Evolutionary conservation across 768 basidiomycete genomes (phyloP).

Genomic region (Xanthoconium purpureum): DNA sequence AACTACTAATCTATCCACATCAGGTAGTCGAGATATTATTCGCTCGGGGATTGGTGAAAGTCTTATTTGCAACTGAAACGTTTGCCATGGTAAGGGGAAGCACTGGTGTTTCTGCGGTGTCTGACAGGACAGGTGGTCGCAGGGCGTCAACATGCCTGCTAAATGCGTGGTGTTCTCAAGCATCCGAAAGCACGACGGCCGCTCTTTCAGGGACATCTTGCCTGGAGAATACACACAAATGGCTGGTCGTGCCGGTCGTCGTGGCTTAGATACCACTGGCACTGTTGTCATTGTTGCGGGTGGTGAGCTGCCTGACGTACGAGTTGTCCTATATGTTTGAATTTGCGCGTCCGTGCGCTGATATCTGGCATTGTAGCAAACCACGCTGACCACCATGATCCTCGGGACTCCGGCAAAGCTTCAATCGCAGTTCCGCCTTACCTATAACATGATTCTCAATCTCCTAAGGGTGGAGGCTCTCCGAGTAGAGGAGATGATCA

Average conservation of each 20-base stretch:
- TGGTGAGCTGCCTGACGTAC: conserved; percentile 84
- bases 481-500: conserved; percentile 98
- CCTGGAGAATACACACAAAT: conserved; percentile 98
- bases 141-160: conserved; percentile 99
- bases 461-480: conserved; percentile 93
- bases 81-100: conserved; percentile 83
- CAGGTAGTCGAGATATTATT: conserved; percentile 96
- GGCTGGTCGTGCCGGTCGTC: conserved; percentile 96
- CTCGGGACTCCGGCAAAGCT: conserved; percentile 91
- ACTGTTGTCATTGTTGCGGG: conserved; percentile 89
- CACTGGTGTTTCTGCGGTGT: conserved; percentile 1
- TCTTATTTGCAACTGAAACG: conserved; percentile 97
- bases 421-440: conserved; percentile 93
- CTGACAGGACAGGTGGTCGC: conserved; percentile 7
- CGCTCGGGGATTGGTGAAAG: conserved; percentile 91
- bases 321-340: conserved; percentile 8
- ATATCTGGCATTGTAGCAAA: conserved; percentile 47
- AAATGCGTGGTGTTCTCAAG: conserved; percentile 95
- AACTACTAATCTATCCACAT: conserved; percentile 6
- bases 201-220: conserved; percentile 83
- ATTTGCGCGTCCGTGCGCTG: background rate
- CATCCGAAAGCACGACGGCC: conserved; percentile 93
- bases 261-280: conserved; percentile 92
- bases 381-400: conserved; percentile 81
- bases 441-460: conserved; percentile 99